These are phyloP conservation scores for Atkinsonella texensis DNA, from an alignment of 2,329 filamentous ascomycete genomes.

Conservation along the genomic window DNA sequence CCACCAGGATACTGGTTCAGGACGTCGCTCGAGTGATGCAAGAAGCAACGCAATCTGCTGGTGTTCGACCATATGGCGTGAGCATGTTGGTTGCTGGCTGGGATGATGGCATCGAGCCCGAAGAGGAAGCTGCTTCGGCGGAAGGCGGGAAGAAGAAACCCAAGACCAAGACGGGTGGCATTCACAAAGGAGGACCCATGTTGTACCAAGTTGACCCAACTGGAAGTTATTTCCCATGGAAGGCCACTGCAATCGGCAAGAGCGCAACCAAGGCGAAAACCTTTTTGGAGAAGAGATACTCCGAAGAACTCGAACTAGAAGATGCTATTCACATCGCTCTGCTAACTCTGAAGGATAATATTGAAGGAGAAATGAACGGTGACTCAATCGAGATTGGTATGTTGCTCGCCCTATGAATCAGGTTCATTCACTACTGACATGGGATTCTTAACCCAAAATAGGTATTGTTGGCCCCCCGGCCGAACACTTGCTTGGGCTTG, in stretches of 20 bases:
- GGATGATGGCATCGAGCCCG: slow-evolving; percentile 92
- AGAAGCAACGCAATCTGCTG: slow-evolving; percentile 94
- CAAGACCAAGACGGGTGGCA: slow-evolving; percentile 83
- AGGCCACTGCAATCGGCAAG: slow-evolving; percentile 97
- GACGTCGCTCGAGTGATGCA: slow-evolving; percentile 97
- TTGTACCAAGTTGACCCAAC: slow-evolving; percentile 99
- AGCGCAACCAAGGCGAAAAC: slow-evolving; percentile 97
- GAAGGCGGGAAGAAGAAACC: slow-evolving; percentile 62
- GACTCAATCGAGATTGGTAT: slow-evolving; percentile 96
- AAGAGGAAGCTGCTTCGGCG: slow-evolving; percentile 47
- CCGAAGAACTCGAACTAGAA: slow-evolving; percentile 90
- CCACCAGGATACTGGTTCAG: slow-evolving; percentile 96
- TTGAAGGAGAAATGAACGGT: slow-evolving; percentile 98
- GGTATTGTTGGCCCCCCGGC: slow-evolving; percentile 93
- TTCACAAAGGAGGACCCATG: slow-evolving; percentile 91
- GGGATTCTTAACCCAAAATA: slow-evolving; percentile 24
- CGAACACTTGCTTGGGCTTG: slow-evolving; percentile 81
- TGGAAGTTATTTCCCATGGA: slow-evolving; percentile 98
- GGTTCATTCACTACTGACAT: neutral
- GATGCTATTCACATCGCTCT: slow-evolving; percentile 98
- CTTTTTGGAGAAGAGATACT: slow-evolving; percentile 98
- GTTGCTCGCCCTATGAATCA: slow-evolving; percentile 16
- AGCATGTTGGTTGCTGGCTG: slow-evolving; percentile 91
- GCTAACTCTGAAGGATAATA: slow-evolving; percentile 95
- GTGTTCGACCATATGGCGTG: slow-evolving; percentile 93